phyloP scores from a whole-genome alignment of 352 stramenopile species.

The Phytopythium vexans region DNA sequence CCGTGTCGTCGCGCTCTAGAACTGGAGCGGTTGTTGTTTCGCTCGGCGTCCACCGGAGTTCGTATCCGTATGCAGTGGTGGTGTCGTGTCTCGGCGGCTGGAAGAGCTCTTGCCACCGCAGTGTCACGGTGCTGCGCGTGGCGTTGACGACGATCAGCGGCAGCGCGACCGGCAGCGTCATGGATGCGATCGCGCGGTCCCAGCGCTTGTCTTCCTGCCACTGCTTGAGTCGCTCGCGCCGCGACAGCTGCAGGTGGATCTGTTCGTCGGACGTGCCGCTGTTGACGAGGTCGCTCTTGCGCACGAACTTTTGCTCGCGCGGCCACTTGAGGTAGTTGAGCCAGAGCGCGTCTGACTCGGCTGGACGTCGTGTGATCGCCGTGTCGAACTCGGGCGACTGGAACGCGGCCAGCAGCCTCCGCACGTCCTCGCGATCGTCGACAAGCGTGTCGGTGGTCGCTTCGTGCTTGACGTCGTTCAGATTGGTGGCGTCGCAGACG shows the following conservation, averaged over 20 bases:
- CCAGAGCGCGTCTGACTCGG: conserved; percentile 34
- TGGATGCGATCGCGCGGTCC: conserved; percentile 55
- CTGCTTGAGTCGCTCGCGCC: conserved; percentile 71
- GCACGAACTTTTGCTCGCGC: conserved; percentile 35
- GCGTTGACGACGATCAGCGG: conserved; percentile 59
- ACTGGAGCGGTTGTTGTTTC: background rate
- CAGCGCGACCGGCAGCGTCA: conserved; percentile 66
- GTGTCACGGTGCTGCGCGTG: conserved; percentile 39
- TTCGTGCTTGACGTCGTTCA: conserved; percentile 62
- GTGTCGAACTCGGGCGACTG: conserved; percentile 54
- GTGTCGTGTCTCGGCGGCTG: conserved; percentile 47
- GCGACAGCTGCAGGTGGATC: conserved; percentile 49
- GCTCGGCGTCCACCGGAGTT: conserved; percentile 45
- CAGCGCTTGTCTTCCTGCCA: conserved; percentile 80
- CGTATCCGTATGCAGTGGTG: conserved; percentile 42
- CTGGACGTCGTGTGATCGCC: conserved; percentile 45
- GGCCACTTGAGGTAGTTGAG: conserved; percentile 60
- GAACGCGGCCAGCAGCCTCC: conserved; percentile 33
- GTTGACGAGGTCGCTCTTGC: conserved; percentile 30
- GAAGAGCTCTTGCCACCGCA: conserved; percentile 79
- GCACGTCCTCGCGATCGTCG: conserved; percentile 9
- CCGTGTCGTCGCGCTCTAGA: background rate
- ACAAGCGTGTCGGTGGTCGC: conserved; percentile 46
- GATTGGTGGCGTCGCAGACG: conserved; percentile 72
- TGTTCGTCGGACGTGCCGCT: conserved; percentile 16